These are phyloP conservation scores for Sambucus nigra DNA, from an alignment of 129 eudicot genomes.

Conservation along the genomic window DNA sequence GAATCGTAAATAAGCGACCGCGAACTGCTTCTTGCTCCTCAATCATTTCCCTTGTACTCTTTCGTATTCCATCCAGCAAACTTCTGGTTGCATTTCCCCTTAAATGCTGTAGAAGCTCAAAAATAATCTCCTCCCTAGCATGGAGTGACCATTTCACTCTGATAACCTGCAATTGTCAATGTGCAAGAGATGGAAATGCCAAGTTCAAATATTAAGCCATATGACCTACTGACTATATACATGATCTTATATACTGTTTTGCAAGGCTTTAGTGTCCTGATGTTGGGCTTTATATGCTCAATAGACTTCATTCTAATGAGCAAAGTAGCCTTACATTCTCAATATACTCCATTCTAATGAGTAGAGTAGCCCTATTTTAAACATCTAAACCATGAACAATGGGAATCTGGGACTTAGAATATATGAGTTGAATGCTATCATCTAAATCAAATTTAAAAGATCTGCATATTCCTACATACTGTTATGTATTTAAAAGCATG, in stretches of 20 bases:
- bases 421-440: not conserved
- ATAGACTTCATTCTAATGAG: not conserved
- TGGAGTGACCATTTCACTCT: conserved; percentile 98
- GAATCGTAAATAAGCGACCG: conserved; percentile 91
- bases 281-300: too few species aligned
- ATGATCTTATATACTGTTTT: too few species aligned
- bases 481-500: too few species aligned
- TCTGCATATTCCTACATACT: too few species aligned
- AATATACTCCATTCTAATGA: not conserved
- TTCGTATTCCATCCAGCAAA: conserved; percentile 67
- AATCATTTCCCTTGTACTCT: conserved; percentile 85
- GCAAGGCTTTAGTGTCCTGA: too few species aligned
- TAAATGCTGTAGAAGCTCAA: conserved; percentile 90
- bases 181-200: not conserved
- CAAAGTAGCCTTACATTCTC: too few species aligned
- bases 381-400: not conserved
- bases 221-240: not conserved
- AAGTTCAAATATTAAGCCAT: not conserved
- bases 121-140: conserved; percentile 96
- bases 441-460: not conserved
- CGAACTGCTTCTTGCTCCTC: conserved; percentile 99
- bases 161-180: conserved; percentile 48
- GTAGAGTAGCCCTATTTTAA: not conserved
- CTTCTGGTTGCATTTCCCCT: conserved; percentile 59
- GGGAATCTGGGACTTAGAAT: not conserved